Evolutionary conservation across 73 alveolate species (phyloP), one percentile per base, ranked within the genome.

Genomic region (Paramecium sexaurelia): DNA sequence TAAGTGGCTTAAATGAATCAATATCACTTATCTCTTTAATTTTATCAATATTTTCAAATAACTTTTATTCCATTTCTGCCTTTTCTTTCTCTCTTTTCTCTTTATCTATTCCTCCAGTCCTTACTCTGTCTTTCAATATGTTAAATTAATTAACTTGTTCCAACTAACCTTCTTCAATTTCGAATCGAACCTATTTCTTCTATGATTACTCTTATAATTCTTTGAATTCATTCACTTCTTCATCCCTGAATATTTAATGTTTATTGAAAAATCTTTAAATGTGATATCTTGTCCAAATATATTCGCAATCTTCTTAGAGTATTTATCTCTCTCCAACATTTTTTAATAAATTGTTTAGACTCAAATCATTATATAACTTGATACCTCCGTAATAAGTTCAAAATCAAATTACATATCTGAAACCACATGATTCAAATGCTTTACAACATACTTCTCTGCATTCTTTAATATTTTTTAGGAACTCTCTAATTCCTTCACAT

Each of bases 1-100:
- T 56, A 20, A 56, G 11, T 13, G 40, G 75, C 37, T 56, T 1
- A n/a, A 24, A 56, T 6, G 75, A 56, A n/a, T 56, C 40, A 0
- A 56, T 27, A 56, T 56, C 40, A 56, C 40, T 56, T 7, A n/a
- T 27, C 35, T 4, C 33, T 5, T 56, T 56, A 56, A 56, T 56
- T 56, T 56, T 56, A 56, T 56, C 40, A 56, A 56, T 56, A n/a
- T 56, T 56, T 27, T 56, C 75, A n/a, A 56, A 56, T 56, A 56
- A 13, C 75, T 8, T 56, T 17, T 20, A 4, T 17, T 56, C 75
- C 9, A 56, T 1, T 56, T 24, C 35, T 7, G 75, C 35, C 37
- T 56, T 7, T 17, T 56, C 75, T 27, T 17, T 11, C 67, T 47
- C 67, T 47, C 67, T 47, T 7, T 47, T 47, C 24, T 47, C 67